These are phyloP conservation scores for Chlamydomonas sphaeroides DNA, from an alignment of 139 green algal genomes.

Conservation along the genomic window DNA sequence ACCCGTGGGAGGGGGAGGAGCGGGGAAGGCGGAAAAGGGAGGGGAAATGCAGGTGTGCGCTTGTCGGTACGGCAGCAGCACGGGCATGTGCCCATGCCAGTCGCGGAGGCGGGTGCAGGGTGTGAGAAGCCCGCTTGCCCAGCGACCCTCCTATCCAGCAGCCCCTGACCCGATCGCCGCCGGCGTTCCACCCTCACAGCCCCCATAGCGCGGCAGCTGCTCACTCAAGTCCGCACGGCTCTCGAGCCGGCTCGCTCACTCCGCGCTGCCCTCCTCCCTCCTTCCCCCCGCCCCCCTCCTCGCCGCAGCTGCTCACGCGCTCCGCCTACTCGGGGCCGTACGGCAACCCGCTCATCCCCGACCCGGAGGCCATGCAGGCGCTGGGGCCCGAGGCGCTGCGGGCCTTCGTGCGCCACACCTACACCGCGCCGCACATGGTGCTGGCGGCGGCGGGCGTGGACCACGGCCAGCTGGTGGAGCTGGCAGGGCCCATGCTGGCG, in stretches of 20 bases:
- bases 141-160: too few relatives aligned
- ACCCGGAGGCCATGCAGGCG: conserved; percentile 18
- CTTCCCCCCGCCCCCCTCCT: not conserved
- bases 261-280: not conserved
- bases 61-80: too few relatives aligned
- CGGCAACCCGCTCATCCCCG: conserved; percentile 69
- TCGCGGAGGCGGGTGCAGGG: too few relatives aligned
- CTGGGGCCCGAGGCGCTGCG: conserved; percentile 64
- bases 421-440: conserved; percentile 78
- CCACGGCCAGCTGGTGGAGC: conserved; percentile 78
- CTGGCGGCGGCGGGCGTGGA: conserved; percentile 85
- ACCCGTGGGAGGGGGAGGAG: too few relatives aligned
- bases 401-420: conserved; percentile 69
- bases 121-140: too few relatives aligned
- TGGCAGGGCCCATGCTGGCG: conserved; percentile 77
- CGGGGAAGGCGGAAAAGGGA: too few relatives aligned
- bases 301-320: conserved; percentile 64
- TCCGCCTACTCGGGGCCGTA: conserved; percentile 67
- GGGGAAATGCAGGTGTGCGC: not conserved
- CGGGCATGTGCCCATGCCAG: too few relatives aligned
- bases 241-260: not conserved
- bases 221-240: too few relatives aligned
- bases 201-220: too few relatives aligned
- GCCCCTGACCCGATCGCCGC: too few relatives aligned
- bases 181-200: too few relatives aligned